phyloP scores from a whole-genome alignment of 1,284 basidiomycete species.

The Agroathelia rolfsii region DNA sequence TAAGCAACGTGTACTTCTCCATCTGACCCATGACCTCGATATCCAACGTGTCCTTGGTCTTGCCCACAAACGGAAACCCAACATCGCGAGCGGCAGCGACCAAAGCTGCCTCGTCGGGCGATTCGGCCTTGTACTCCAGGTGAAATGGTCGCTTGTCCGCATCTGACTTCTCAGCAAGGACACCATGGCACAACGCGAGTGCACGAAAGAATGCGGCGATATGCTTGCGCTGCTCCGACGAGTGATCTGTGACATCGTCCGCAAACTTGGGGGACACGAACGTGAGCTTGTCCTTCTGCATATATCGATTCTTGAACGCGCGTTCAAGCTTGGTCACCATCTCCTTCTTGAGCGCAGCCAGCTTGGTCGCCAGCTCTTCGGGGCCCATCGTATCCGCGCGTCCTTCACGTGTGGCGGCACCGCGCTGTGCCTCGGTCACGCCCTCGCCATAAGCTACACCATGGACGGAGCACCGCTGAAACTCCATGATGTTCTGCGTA shows the following conservation, averaged over 20 bases:
- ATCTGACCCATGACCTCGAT: slow-evolving; percentile 88
- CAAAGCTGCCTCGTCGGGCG: slow-evolving; percentile 90
- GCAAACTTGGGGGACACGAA: slow-evolving; percentile 83
- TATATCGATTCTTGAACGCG: slow-evolving; percentile 85
- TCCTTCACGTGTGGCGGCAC: slow-evolving; percentile 80
- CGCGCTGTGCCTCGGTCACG: slow-evolving; percentile 90
- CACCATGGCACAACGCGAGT: slow-evolving; percentile 86
- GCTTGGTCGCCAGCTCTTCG: slow-evolving; percentile 58
- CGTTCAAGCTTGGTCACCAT: slow-evolving; percentile 75
- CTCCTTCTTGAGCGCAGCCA: slow-evolving; percentile 57
- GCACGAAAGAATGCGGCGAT: slow-evolving; percentile 86
- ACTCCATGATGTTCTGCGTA: slow-evolving; percentile 97
- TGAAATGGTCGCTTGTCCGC: slow-evolving; percentile 52
- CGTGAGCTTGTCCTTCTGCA: slow-evolving; percentile 76
- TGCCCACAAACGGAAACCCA: slow-evolving; percentile 85
- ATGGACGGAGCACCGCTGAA: slow-evolving; percentile 88
- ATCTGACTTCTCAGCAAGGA: slow-evolving; percentile 71
- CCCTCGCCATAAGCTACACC: slow-evolving; percentile 88
- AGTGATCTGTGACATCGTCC: slow-evolving; percentile 58
- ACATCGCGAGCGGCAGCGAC: slow-evolving; percentile 87
- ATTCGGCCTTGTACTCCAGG: slow-evolving; percentile 92
- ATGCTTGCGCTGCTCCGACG: slow-evolving; percentile 53
- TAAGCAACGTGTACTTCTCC: slow-evolving; percentile 75
- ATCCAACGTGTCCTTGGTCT: slow-evolving; percentile 68
- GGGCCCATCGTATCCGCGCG: slow-evolving; percentile 54